A percentile compares a stretch with the other conserved stretches of the same genome.
phyloP scores from a whole-genome alignment of 345 rosid species.

The Brassica cretica region DNA sequence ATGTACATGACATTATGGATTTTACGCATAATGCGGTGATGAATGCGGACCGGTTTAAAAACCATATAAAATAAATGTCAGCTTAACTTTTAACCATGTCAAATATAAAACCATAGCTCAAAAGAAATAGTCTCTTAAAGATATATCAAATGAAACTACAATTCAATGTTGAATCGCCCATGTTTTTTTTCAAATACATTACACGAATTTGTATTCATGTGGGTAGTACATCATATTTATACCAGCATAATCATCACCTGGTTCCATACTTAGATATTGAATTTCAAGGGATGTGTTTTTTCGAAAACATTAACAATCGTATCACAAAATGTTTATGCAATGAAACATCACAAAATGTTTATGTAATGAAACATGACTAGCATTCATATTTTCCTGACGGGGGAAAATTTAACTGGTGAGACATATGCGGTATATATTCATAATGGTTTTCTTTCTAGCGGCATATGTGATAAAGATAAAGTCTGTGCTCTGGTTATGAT shows the following conservation, averaged over 20 bases:
- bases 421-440: too few species aligned
- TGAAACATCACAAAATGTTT: too few species aligned
- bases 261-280: background rate
- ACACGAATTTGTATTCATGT: background rate
- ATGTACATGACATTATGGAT: slow-evolving; percentile 7
- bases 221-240: background rate
- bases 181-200: background rate
- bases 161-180: background rate
- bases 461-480: background rate
- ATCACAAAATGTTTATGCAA: background rate
- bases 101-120: background rate
- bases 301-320: background rate
- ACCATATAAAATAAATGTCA: background rate
- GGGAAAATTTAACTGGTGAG: too few species aligned
- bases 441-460: background rate
- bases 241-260: background rate
- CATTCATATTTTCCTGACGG: too few species aligned
- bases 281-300: background rate
- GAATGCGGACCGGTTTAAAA: background rate
- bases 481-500: slow-evolving; percentile 4
- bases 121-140: background rate
- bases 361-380: too few species aligned
- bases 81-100: background rate
- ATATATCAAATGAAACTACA: background rate
- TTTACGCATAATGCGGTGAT: slow-evolving; percentile 4